These are phyloP conservation scores for Lotus japonicus DNA, from an alignment of 306 rosid genomes.

Conservation along the genomic window DNA sequence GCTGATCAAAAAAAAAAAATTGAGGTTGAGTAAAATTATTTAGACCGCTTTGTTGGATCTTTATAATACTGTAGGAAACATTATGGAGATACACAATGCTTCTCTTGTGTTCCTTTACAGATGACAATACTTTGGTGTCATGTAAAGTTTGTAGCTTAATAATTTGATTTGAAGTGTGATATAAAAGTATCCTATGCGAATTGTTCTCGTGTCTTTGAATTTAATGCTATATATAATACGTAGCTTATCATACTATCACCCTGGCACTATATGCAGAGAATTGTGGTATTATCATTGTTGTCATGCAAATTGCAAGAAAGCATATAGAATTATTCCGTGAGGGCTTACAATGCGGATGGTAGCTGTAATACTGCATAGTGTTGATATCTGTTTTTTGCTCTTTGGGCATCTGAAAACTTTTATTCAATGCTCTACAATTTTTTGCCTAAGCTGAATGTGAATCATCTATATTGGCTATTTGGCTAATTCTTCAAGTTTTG, in stretches of 20 bases:
- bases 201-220: not conserved
- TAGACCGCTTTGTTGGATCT: slow-evolving; percentile 10
- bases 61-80: slow-evolving; percentile 12
- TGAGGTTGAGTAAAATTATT: slow-evolving; percentile 8
- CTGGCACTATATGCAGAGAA: not conserved
- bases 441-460: not conserved
- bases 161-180: slow-evolving; percentile 17
- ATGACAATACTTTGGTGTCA: slow-evolving; percentile 11
- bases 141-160: slow-evolving; percentile 2
- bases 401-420: not conserved
- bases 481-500: not conserved
- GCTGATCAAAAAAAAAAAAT: too few species aligned
- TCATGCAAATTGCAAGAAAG: not conserved
- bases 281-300: not conserved
- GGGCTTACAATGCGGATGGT: not conserved
- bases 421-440: not conserved
- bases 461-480: not conserved
- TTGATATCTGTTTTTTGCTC: not conserved
- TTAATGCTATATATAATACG: not conserved
- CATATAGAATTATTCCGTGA: not conserved
- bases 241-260: not conserved
- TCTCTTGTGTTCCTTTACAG: slow-evolving; percentile 14
- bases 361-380: not conserved
- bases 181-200: not conserved
- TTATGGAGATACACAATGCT: slow-evolving; percentile 15